phyloP scores from a whole-genome alignment of 2,329 filamentous ascomycete species.

The Fusarium armeniacum region DNA sequence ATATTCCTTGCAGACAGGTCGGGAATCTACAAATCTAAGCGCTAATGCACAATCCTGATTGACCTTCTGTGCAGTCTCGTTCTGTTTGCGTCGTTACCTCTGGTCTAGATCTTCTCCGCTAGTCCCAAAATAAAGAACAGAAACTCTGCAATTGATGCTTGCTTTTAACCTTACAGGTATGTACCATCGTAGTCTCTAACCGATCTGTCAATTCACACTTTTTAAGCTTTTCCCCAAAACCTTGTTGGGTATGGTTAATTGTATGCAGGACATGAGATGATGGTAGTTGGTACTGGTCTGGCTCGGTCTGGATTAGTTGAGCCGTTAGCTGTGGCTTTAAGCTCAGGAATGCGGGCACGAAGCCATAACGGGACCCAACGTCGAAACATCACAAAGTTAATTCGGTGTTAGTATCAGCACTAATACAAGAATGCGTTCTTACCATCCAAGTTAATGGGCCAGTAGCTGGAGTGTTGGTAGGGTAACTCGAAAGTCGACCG shows the following conservation, averaged over 20 bases:
- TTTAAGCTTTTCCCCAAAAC: background rate
- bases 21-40: background rate
- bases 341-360: background rate
- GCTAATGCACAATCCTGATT: background rate
- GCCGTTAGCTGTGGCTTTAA: constrained; percentile 5
- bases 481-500: background rate
- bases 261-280: background rate
- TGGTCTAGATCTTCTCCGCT: background rate
- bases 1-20: background rate
- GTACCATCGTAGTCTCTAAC: background rate
- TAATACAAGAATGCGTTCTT: background rate
- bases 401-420: background rate
- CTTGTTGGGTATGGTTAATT: background rate
- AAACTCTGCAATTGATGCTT: background rate
- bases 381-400: background rate
- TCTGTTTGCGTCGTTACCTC: background rate
- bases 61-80: background rate
- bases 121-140: fast-evolving
- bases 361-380: constrained; percentile 1
- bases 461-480: background rate
- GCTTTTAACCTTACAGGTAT: background rate
- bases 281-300: background rate
- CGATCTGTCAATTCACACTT: too few relatives aligned
- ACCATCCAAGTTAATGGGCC: background rate
- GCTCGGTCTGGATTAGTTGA: background rate